Evolutionary conservation across 257 asterid species (phyloP), one percentile per base, ranked within the genome.

Genomic region (Salvia rosmarinus): DNA sequence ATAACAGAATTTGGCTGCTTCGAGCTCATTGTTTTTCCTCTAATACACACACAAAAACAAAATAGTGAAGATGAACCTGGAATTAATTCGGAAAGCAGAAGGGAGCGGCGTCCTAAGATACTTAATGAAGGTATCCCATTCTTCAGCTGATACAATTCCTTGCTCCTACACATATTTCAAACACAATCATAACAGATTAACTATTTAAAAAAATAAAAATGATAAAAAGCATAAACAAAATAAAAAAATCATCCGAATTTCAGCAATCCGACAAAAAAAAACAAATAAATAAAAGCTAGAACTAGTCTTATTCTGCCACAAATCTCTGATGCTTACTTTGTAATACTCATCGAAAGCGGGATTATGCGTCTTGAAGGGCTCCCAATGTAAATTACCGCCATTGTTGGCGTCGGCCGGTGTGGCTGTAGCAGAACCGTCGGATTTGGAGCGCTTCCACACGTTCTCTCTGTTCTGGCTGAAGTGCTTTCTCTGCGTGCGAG

Each of bases 401-500:
- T 44, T 66, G 17, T 34, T 68, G 17, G 74, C 69, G 73, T 77
- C 85, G 16, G 74, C 79, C 4, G 83, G 14, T 3, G 78, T 32
- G 77, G 64, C 81, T 51, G 10, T 65, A 79, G 79, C 80, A 47
- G 87, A 73, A 70, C 30, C 82, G 44, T 82, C 95, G 68, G 90
- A 59, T 78, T 95, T 89, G 17, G 82, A 14, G 67, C 90, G 95
- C 68, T 95, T 89, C 99, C 99, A 95, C 0, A 83, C 87, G 70
- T 95, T 95, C 67, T 95, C 97, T 74, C 98, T 82, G 85, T 76
- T 77, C 73, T 95, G 86, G 47, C 84, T 75, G 67, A 95, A 95
- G 85, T 95, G 97, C 14, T 88, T 95, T 71, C 98, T 81, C 86
- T 91, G 99, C 66, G 99, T 95, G 11, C 99, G 96, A 34, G 95